Evolutionary conservation across 2,329 filamentous ascomycete species (phyloP).

Genomic region (Diaporthe destruens): DNA sequence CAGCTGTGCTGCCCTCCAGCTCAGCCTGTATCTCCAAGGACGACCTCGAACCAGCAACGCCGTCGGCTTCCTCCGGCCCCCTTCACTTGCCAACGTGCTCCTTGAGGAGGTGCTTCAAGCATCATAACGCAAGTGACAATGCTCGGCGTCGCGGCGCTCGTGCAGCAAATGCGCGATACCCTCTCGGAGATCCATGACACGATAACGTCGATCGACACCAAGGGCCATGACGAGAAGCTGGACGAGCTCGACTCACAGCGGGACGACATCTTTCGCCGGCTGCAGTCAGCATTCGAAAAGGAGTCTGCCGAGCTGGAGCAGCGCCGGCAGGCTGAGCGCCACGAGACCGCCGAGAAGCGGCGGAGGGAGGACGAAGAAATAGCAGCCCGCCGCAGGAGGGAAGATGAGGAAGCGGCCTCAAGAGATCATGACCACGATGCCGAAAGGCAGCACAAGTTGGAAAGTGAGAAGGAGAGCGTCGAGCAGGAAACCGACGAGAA

Average conservation of each 20-base stretch:
- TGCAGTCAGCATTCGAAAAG: conserved; percentile 50
- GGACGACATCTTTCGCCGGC: conserved; percentile 50
- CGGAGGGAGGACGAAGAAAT: conserved; percentile 58
- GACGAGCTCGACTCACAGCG: conserved; percentile 56
- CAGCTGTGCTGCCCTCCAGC: not conserved
- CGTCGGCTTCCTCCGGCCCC: not conserved
- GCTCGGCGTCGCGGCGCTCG: conserved; percentile 54
- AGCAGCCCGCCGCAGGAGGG: conserved; percentile 50
- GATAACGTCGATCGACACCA: conserved; percentile 51
- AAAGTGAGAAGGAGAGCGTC: conserved; percentile 48
- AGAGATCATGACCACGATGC: conserved; percentile 49
- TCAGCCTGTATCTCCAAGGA: not conserved
- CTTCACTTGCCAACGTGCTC: conserved; percentile 11
- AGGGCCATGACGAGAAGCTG: conserved; percentile 52
- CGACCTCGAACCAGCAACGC: not conserved
- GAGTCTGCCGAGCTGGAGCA: conserved; percentile 49
- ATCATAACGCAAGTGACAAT: conserved; percentile 39
- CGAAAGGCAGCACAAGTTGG: conserved; percentile 48
- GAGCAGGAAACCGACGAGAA: conserved; percentile 53
- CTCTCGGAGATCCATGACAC: conserved; percentile 55
- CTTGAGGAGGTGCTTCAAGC: conserved; percentile 13
- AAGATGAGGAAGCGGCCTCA: conserved; percentile 53
- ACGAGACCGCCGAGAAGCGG: conserved; percentile 52
- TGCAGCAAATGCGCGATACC: conserved; percentile 58
- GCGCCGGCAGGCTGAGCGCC: conserved; percentile 49